Percentiles rank a stretch among this genome's conserved stretches.
Evolutionary conservation across 1,284 basidiomycete genomes (phyloP).

Genomic region (Exobasidium cylindrosporum): DNA sequence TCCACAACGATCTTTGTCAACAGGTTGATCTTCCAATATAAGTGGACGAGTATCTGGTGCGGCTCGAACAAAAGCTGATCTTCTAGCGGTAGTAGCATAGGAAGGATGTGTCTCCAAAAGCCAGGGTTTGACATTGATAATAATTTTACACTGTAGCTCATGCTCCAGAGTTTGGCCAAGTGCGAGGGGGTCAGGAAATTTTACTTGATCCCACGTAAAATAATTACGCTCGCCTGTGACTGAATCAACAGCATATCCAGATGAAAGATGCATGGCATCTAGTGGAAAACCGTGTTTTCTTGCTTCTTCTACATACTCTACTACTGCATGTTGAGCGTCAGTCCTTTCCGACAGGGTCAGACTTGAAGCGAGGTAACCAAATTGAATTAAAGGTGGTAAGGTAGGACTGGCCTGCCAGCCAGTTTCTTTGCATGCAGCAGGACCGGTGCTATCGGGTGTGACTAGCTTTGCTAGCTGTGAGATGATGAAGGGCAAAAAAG

Average conservation of each 20-base stretch:
- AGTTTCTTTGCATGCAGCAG: not conserved
- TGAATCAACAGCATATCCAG: constrained; percentile 27
- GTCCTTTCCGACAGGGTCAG: constrained; percentile 25
- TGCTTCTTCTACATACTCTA: constrained; percentile 21
- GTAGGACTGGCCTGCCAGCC: constrained; percentile 21
- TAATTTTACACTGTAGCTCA: constrained; percentile 19
- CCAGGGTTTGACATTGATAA: constrained; percentile 36
- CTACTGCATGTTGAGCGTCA: constrained; percentile 27
- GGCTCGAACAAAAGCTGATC: constrained; percentile 19
- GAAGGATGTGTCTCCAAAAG: constrained; percentile 23
- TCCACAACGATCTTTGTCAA: constrained; percentile 11
- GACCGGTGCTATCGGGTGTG: constrained; percentile 16
- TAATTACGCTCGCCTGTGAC: constrained; percentile 17
- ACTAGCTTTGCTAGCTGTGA: constrained; percentile 19
- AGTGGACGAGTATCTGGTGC: constrained; percentile 17
- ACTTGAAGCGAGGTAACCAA: constrained; percentile 24
- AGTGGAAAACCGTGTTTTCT: constrained; percentile 20
- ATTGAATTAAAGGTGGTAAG: constrained; percentile 24
- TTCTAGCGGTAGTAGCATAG: constrained; percentile 12
- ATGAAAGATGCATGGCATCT: constrained; percentile 26
- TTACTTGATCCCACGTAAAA: constrained; percentile 22
- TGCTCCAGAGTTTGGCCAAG: constrained; percentile 19
- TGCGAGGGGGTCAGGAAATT: constrained; percentile 22
- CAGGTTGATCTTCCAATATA: constrained; percentile 8
- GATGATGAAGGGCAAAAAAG: constrained; percentile 18